Percentiles rank a stretch among this genome's conserved stretches.
Evolutionary conservation across 495 filamentous ascomycete genomes (phyloP).

Genomic region (Penicillium salamii): DNA sequence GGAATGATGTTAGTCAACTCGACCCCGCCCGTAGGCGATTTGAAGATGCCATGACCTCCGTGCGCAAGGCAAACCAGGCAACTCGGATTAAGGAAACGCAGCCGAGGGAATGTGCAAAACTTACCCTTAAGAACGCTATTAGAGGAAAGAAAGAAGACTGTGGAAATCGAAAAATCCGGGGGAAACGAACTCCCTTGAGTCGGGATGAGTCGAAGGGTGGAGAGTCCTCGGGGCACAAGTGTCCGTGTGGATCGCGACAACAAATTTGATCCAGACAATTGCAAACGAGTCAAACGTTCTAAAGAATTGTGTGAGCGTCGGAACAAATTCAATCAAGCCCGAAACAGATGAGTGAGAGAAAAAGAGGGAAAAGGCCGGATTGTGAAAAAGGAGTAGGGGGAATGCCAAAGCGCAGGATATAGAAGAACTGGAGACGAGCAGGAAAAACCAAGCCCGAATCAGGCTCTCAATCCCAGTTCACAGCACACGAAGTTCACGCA

Average conservation of each 20-base stretch:
- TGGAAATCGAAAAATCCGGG: conserved; percentile 2
- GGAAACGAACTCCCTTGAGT: conserved; percentile 8
- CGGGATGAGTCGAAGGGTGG: conserved; percentile 13
- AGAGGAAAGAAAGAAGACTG: neutral
- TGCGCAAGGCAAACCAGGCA: conserved; percentile 8
- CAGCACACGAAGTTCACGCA: neutral
- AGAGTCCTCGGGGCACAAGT: conserved; percentile 16
- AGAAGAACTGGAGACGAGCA: neutral
- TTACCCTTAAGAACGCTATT: neutral
- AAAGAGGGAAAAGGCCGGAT: neutral
- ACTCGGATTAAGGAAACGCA: neutral
- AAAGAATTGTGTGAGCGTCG: conserved; percentile 1
- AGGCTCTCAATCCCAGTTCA: conserved; percentile 2
- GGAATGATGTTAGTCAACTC: conserved; percentile 3
- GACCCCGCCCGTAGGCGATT: conserved; percentile 7
- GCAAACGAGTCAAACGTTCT: neutral
- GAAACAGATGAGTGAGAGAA: no score
- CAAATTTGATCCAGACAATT: neutral
- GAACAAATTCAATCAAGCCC: neutral
- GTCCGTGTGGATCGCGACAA: conserved; percentile 11
- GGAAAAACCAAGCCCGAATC: conserved; percentile 1
- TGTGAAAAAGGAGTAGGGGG: neutral
- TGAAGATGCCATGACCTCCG: conserved; percentile 6
- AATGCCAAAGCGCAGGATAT: neutral
- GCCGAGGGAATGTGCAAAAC: neutral